Conservation (phyloP, 2,329 filamentous ascomycete genomes). For the Fusarium pseudonygamai region DNA sequence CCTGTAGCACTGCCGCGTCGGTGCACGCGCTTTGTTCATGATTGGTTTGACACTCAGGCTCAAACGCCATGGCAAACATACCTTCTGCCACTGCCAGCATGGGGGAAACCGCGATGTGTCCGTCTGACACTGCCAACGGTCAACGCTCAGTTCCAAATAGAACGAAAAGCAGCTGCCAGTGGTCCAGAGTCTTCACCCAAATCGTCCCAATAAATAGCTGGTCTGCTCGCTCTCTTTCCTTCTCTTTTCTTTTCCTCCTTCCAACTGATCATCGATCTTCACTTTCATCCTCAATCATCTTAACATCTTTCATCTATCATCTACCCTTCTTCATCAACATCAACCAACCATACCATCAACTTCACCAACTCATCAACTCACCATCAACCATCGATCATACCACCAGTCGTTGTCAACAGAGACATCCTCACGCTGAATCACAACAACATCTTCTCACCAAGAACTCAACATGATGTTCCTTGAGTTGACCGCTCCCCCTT, state of each 20-base stretch:
- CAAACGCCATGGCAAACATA: not conserved
- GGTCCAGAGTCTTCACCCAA: not conserved
- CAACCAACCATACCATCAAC: not conserved
- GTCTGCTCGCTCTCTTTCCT: rapidly evolving
- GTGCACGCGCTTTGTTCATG: not conserved
- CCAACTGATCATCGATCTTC: not conserved
- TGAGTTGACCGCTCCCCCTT: not conserved
- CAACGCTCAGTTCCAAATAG: not conserved
- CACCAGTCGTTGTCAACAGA: not conserved
- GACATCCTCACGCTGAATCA: not conserved
- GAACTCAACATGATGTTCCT: not conserved
- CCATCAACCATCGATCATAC: not conserved
- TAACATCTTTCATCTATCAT: not conserved
- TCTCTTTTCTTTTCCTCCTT: not conserved
- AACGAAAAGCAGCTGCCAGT: not conserved
- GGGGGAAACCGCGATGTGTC: rapidly evolving
- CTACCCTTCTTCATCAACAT: not conserved
- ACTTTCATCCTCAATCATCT: not conserved
- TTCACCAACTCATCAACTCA: not conserved
- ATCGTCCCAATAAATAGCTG: not conserved
- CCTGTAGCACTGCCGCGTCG: not conserved
- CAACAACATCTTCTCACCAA: rapidly evolving
- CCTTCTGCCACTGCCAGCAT: not conserved
- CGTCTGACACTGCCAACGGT: not conserved
- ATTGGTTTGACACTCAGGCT: not conserved